Conservation (phyloP, 2,329 filamentous ascomycete genomes). For the Claviceps pazoutovae region DNA sequence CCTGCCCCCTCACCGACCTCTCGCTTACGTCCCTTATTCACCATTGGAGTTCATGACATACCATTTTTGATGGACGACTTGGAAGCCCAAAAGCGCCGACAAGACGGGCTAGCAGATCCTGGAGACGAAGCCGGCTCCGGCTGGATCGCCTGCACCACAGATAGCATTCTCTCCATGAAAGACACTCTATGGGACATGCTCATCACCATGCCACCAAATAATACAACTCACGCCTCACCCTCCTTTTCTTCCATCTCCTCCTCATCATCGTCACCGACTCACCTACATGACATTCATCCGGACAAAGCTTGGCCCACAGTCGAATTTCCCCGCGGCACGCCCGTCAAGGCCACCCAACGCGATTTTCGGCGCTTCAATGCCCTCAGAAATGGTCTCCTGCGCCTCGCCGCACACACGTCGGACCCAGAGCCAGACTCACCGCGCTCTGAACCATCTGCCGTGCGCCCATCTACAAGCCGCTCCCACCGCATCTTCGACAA, state of each 20-base stretch:
- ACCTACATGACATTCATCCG: conserved; percentile 26
- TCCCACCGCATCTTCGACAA: conserved; percentile 17
- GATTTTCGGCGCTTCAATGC: conserved; percentile 70
- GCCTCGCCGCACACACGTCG: conserved; percentile 21
- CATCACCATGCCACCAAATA: conserved; percentile 60
- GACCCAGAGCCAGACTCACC: conserved; percentile 16
- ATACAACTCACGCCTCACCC: conserved; percentile 20
- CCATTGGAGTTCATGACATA: conserved; percentile 86
- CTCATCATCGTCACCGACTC: conserved; percentile 13
- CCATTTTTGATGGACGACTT: conserved; percentile 54
- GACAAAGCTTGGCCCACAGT: conserved; percentile 64
- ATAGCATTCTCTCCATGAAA: conserved; percentile 83
- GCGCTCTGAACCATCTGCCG: conserved; percentile 12
- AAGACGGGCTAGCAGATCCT: conserved; percentile 21
- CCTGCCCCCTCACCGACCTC: conserved; percentile 46
- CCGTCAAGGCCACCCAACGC: conserved; percentile 75
- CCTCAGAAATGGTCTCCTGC: conserved; percentile 48
- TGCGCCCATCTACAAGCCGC: conserved; percentile 15
- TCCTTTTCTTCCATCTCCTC: conserved; percentile 14
- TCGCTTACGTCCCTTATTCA: conserved; percentile 73
- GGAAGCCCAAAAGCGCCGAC: conserved; percentile 27
- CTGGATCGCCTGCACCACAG: conserved; percentile 92
- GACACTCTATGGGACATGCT: conserved; percentile 78
- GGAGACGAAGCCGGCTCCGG: conserved; percentile 42
- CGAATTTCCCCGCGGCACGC: conserved; percentile 47